Percentiles rank a stretch among this genome's conserved stretches.
Evolutionary conservation across 2,329 filamentous ascomycete genomes (phyloP).

Genomic region (Fusarium proliferatum): DNA sequence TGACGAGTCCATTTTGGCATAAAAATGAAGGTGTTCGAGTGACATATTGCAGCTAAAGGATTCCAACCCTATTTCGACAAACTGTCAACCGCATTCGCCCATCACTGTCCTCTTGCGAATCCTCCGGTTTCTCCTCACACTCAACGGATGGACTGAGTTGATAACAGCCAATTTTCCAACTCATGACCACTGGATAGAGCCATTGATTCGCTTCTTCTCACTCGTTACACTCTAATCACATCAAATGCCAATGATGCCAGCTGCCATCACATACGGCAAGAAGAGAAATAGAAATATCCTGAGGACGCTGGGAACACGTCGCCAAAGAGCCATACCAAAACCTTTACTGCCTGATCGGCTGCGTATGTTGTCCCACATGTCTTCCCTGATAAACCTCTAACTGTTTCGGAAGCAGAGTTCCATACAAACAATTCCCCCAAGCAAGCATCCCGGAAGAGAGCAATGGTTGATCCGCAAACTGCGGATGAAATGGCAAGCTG

Average conservation of each 20-base stretch:
- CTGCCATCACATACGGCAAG: constrained; percentile 46
- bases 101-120: not conserved
- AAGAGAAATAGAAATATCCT: constrained; percentile 46
- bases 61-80: not conserved
- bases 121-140: constrained; percentile 6
- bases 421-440: constrained; percentile 3
- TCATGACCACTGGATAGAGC: not conserved
- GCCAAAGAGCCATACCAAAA: constrained; percentile 36
- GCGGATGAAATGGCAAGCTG: constrained; percentile 48
- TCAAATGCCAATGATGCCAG: constrained; percentile 35
- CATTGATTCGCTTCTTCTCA: not conserved
- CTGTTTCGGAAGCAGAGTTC: not conserved
- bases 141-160: not conserved
- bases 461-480: constrained; percentile 4
- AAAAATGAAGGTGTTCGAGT: constrained; percentile 4
- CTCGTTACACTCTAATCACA: not conserved
- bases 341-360: constrained; percentile 24
- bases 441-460: constrained; percentile 21
- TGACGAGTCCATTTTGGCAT: constrained; percentile 10
- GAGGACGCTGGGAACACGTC: constrained; percentile 43
- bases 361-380: constrained; percentile 25
- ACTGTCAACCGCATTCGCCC: not conserved
- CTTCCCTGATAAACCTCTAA: not conserved
- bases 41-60: not conserved
- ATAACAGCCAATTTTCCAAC: not conserved